These are phyloP conservation scores for Trametes maxima DNA, from an alignment of 768 basidiomycete species.

Conservation along the genomic window DNA sequence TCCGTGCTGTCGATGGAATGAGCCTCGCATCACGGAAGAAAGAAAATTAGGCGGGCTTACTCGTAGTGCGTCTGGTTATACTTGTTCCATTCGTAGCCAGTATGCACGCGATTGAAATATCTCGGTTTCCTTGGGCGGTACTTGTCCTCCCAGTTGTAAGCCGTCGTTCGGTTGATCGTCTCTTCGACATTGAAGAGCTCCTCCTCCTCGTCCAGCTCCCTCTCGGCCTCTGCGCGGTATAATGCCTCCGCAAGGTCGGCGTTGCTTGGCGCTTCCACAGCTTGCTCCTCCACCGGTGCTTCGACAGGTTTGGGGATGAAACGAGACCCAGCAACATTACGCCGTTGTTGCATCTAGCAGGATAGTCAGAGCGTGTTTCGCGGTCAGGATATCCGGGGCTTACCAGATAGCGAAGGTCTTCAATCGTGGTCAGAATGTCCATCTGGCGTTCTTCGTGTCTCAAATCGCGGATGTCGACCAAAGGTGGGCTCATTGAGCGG, in stretches of 20 bases:
- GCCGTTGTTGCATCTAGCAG: constrained; percentile 74
- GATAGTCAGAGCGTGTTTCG: constrained; percentile 8
- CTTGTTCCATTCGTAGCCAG: constrained; percentile 99
- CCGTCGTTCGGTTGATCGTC: constrained; percentile 76
- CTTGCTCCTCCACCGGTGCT: constrained; percentile 56
- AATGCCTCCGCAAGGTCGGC: constrained; percentile 86
- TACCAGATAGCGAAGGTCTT: constrained; percentile 69
- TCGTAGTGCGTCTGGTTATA: constrained; percentile 99
- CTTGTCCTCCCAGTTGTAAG: constrained; percentile 99
- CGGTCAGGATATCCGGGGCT: constrained; percentile 28
- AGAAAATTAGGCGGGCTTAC: constrained; percentile 49
- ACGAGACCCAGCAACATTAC: constrained; percentile 77
- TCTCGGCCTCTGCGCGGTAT: constrained; percentile 89
- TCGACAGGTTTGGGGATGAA: constrained; percentile 82
- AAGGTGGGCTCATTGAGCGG: constrained; percentile 82
- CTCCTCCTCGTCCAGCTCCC: constrained; percentile 94
- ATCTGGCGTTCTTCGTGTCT: constrained; percentile 79
- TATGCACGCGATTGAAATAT: constrained; percentile 99
- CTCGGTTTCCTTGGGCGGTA: constrained; percentile 95
- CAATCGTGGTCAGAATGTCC: constrained; percentile 69
- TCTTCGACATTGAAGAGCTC: constrained; percentile 95
- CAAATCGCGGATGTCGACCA: constrained; percentile 71
- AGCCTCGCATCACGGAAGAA: background rate
- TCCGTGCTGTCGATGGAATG: constrained; percentile 64
- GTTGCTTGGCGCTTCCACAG: constrained; percentile 59